Base-by-base conservation (phyloP, 2,329 filamentous ascomycete species). In the Zymoseptoria passerinii region DNA sequence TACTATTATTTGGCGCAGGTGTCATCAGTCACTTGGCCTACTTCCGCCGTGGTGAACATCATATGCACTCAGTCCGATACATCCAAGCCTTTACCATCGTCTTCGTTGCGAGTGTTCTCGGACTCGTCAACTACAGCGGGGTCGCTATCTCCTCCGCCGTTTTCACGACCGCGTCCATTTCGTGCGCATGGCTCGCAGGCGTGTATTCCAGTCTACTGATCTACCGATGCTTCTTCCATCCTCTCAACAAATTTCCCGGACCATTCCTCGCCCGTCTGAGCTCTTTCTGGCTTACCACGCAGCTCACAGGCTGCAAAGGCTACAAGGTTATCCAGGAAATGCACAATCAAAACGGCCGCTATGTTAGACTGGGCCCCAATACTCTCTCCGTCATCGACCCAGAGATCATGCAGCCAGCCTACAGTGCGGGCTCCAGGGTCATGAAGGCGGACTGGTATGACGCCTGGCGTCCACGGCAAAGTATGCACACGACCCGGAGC, bases 401-500 rank as follows among this genome's bases (percentile, higher is more conserved):
- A 49, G 61, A 73, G 62, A 71, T 66, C 58, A 63, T 76, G 60
- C 58, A 74, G 63, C 56, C 63, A 54, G 71, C 78, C 10, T 76
- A 74, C 53, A 75, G 74, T 0, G 54, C 66, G 4, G 65, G 70
- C 27, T 69, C 75, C 1, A 69, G 69, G 61, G 77, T 75, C 35
- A 64, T 59, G 18, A 80, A 80, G 59, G 66, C 64, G 1, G 63
- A 69, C 0, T 79, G 72, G 71, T 80, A 80, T 61, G 71, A 73
- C 23, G 54, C 57, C 28, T 70, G 65, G 10, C 52, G 52, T n/a
- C 74, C 72, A 19, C 65, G 70, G 10, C 60, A 63, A 0, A 74
- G 74, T 0, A 63, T 80, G 58, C 73, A 77, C 49, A 72, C 71
- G 13, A 69, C 66, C 4, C 71, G 77, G 4, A 69, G 75, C 51